Evolutionary conservation across 352 stramenopile genomes (phyloP).

Genomic region (Globisporangium solare): DNA sequence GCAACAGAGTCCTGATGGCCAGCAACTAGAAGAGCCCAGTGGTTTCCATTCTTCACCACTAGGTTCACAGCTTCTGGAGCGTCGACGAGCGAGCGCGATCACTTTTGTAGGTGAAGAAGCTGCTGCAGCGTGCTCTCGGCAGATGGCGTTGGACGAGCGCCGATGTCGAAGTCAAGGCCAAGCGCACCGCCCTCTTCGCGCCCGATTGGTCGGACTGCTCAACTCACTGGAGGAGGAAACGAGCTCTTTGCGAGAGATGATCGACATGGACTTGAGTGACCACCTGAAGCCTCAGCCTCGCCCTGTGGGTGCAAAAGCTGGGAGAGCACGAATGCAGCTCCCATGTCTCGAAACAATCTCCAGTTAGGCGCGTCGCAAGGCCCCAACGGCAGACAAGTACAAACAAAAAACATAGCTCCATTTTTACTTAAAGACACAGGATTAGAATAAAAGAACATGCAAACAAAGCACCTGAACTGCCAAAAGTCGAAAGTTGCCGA

Average conservation of each 20-base stretch:
- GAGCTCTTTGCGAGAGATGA: conserved; percentile 33
- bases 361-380: background rate
- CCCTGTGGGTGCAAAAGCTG: conserved; percentile 1
- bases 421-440: background rate
- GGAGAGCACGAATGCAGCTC: conserved; percentile 1
- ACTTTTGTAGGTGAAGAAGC: background rate
- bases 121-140: background rate
- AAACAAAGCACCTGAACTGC: too few relatives aligned
- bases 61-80: conserved; percentile 2
- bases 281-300: background rate
- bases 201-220: conserved; percentile 54
- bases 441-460: too few relatives aligned
- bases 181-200: conserved; percentile 34
- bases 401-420: conserved; percentile 7
- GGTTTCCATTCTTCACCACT: background rate
- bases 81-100: conserved; percentile 4
- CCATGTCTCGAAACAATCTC: conserved; percentile 6
- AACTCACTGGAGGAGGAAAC: conserved; percentile 72
- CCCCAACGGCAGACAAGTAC: background rate
- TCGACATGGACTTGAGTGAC: conserved; percentile 6
- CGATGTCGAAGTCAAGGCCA: conserved; percentile 18
- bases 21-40: conserved; percentile 18
- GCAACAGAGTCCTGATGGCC: background rate
- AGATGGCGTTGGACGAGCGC: conserved; percentile 4
- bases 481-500: too few relatives aligned